Conservation (phyloP, 2,329 filamentous ascomycete genomes). For the Exophiala sp. region DNA sequence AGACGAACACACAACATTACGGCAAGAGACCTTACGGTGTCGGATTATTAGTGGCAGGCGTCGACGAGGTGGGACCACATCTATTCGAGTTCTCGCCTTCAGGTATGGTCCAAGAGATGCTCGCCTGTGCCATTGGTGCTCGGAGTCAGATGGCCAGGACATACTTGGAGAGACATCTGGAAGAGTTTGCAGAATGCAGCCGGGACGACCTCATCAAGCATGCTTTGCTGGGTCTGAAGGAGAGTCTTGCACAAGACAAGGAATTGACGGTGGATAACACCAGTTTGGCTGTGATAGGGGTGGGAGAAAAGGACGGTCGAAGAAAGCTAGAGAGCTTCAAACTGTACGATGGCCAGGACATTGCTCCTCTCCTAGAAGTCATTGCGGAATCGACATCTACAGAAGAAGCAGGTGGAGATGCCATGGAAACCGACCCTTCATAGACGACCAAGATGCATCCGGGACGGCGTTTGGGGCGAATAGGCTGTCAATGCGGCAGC, state of each 20-base stretch:
- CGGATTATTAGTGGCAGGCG: slow-evolving; percentile 84
- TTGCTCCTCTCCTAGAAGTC: slow-evolving; percentile 80
- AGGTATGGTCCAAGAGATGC: slow-evolving; percentile 95
- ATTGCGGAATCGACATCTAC: slow-evolving; percentile 46
- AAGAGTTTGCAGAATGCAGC: slow-evolving; percentile 70
- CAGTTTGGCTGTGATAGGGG: slow-evolving; percentile 78
- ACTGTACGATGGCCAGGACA: slow-evolving; percentile 83
- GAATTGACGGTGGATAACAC: slow-evolving; percentile 97
- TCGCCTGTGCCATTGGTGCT: slow-evolving; percentile 92
- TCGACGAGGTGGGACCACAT: slow-evolving; percentile 90
- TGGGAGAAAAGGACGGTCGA: slow-evolving; percentile 47
- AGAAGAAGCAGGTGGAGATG: slow-evolving; percentile 43
- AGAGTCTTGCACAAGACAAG: slow-evolving; percentile 94
- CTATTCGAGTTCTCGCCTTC: slow-evolving; percentile 97
- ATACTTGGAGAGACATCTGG: slow-evolving; percentile 89
- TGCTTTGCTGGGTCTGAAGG: slow-evolving; percentile 86
- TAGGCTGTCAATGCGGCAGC: slow-evolving; percentile 7
- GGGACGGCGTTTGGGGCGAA: slow-evolving; percentile 26
- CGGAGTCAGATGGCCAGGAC: slow-evolving; percentile 96
- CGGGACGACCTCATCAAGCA: slow-evolving; percentile 87
- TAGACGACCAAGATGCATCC: slow-evolving; percentile 8
- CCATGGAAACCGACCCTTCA: slow-evolving; percentile 57
- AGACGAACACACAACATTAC: slow-evolving; percentile 97
- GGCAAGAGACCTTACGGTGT: slow-evolving; percentile 96
- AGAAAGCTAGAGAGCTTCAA: slow-evolving; percentile 75